phyloP scores from a whole-genome alignment of 1,284 basidiomycete species.

The Peniophora sp. region DNA sequence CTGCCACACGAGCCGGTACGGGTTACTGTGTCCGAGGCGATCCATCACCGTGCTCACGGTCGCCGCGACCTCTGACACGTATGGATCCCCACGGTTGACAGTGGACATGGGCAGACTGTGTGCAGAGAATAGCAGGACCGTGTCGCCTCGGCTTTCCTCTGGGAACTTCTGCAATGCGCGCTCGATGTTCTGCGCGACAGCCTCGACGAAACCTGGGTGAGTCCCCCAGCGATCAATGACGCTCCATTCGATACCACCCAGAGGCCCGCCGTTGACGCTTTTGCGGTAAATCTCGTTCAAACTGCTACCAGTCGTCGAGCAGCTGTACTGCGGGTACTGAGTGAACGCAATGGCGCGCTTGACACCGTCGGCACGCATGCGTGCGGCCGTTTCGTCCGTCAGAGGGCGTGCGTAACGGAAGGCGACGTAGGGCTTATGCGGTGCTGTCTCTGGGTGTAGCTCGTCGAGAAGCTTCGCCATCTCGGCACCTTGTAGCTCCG shows the following conservation, averaged over 20 bases:
- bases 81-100: slow-evolving; percentile 97
- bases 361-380: slow-evolving; percentile 90
- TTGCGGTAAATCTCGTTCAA: slow-evolving; percentile 86
- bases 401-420: slow-evolving; percentile 92
- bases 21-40: slow-evolving; percentile 69
- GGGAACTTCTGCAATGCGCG: slow-evolving; percentile 80
- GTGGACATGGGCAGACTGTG: slow-evolving; percentile 97
- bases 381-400: slow-evolving; percentile 75
- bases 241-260: slow-evolving; percentile 82
- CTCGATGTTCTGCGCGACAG: slow-evolving; percentile 86
- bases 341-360: slow-evolving; percentile 93
- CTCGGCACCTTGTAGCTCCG: slow-evolving; percentile 79
- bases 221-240: slow-evolving; percentile 98
- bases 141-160: slow-evolving; percentile 58
- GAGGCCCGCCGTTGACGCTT: slow-evolving; percentile 42
- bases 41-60: slow-evolving; percentile 90
- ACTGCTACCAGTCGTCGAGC: slow-evolving; percentile 95
- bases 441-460: slow-evolving; percentile 85
- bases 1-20: slow-evolving; percentile 96
- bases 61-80: slow-evolving; percentile 92
- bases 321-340: slow-evolving; percentile 99
- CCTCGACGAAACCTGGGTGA: slow-evolving; percentile 91
- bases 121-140: slow-evolving; percentile 92
- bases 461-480: slow-evolving; percentile 94
- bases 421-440: slow-evolving; percentile 93